Conservation (phyloP, 805 yeast genomes). For the Metschnikowia kunwiensis region DNA sequence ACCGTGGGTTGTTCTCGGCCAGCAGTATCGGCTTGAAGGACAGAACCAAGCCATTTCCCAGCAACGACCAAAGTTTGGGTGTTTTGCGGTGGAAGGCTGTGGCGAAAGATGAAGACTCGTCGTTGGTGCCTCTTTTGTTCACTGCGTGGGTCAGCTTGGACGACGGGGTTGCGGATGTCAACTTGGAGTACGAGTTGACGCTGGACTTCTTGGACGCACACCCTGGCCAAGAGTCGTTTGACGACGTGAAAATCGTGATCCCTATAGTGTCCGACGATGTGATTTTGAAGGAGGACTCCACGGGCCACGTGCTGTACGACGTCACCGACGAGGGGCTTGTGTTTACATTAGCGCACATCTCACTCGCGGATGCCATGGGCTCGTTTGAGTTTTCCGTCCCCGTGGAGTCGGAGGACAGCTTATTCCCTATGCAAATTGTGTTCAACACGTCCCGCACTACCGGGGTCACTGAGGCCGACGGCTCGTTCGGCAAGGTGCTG, state of each 20-base stretch:
- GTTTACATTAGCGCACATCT: constrained; percentile 57
- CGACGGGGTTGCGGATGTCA: constrained; percentile 63
- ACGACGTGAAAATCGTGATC: constrained; percentile 53
- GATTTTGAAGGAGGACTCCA: constrained; percentile 46
- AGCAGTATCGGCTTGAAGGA: constrained; percentile 73
- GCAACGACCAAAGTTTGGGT: constrained; percentile 85
- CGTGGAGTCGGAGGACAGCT: constrained; percentile 71
- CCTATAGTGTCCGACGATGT: constrained; percentile 64
- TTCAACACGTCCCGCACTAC: constrained; percentile 51
- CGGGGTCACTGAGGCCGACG: constrained; percentile 35
- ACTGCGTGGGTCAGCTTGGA: constrained; percentile 81
- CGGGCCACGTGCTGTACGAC: constrained; percentile 49
- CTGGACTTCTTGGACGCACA: constrained; percentile 33
- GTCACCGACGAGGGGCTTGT: constrained; percentile 67
- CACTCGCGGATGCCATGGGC: constrained; percentile 56
- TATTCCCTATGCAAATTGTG: constrained; percentile 82
- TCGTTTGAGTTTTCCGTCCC: constrained; percentile 77
- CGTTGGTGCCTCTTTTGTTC: constrained; percentile 58
- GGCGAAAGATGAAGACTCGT: constrained; percentile 54
- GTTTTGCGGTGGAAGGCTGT: constrained; percentile 89
- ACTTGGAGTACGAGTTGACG: constrained; percentile 82
- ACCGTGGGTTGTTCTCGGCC: constrained; percentile 61
- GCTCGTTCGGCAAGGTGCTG: constrained; percentile 62
- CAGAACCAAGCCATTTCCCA: constrained; percentile 76
- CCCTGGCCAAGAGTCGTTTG: constrained; percentile 41